These are phyloP conservation scores for Mucuna pruriens DNA, from an alignment of 306 rosid species.

Conservation along the genomic window DNA sequence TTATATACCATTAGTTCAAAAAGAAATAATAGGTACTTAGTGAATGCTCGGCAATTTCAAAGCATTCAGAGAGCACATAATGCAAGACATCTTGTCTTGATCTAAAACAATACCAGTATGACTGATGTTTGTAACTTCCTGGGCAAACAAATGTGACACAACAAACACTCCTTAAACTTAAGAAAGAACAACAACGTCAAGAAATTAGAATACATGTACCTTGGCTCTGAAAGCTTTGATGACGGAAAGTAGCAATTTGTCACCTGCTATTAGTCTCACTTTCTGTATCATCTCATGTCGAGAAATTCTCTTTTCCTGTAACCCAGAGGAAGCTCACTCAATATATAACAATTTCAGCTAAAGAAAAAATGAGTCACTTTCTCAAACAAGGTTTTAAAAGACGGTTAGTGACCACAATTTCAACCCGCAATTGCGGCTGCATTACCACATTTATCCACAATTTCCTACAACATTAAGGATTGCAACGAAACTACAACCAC, in stretches of 20 bases:
- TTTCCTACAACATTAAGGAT: too few relatives aligned
- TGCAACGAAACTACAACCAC: too few relatives aligned
- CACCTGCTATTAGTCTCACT: conserved; percentile 76
- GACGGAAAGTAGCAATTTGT: conserved; percentile 58
- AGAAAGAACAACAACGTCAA: background rate
- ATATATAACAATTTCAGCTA: background rate
- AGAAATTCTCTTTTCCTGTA: conserved; percentile 67
- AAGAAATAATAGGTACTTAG: background rate
- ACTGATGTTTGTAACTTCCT: background rate
- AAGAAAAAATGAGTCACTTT: background rate
- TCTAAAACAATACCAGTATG: background rate
- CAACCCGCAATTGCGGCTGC: too few relatives aligned
- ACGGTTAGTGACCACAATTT: too few relatives aligned
- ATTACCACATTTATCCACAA: too few relatives aligned
- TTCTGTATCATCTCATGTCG: conserved; percentile 62
- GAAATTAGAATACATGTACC: conserved; percentile 44
- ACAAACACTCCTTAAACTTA: background rate
- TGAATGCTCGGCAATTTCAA: background rate
- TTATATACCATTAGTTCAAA: conserved; percentile 1
- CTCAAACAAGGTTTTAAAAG: too few relatives aligned
- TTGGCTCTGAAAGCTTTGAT: conserved; percentile 67
- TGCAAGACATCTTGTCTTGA: background rate
- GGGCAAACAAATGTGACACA: background rate
- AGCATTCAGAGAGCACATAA: conserved; percentile 10
- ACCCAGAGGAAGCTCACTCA: background rate